Percentiles rank a stretch among this genome's conserved stretches.
phyloP scores from a whole-genome alignment of 225 moss, liverwort and hornwort species.

The Polytrichum commune region DNA sequence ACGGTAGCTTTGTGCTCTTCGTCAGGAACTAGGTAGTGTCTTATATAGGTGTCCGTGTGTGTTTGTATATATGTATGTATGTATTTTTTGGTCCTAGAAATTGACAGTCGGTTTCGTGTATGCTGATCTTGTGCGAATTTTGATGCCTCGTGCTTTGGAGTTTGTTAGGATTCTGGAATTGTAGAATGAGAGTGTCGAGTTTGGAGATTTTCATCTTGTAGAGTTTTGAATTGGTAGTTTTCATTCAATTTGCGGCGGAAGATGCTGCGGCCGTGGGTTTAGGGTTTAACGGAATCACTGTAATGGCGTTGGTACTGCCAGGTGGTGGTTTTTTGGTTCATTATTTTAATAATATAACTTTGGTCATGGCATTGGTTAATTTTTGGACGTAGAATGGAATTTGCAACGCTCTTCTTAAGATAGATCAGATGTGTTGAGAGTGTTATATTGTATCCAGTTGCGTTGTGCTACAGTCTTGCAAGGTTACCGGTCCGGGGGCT shows the following conservation, averaged over 20 bases:
- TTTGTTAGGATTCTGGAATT: neutral
- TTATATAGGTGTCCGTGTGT: too few relatives aligned
- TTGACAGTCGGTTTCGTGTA: slow-evolving; percentile 17
- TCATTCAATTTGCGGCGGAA: neutral
- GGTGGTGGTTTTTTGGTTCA: neutral
- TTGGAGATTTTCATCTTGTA: neutral
- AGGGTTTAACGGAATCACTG: neutral
- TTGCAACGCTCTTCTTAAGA: too few relatives aligned
- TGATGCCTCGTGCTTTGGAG: neutral
- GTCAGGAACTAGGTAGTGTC: too few relatives aligned
- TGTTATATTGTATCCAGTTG: too few relatives aligned
- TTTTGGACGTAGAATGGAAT: too few relatives aligned
- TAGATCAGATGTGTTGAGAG: too few relatives aligned
- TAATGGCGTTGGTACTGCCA: neutral
- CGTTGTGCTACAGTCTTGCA: too few relatives aligned
- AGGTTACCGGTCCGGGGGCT: too few relatives aligned
- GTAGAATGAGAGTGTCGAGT: neutral
- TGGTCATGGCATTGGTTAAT: too few relatives aligned
- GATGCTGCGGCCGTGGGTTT: neutral
- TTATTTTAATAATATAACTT: too few relatives aligned
- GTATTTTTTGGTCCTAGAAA: slow-evolving; percentile 6
- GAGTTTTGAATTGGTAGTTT: neutral
- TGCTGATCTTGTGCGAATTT: slow-evolving; percentile 8
- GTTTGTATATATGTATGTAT: too few relatives aligned
- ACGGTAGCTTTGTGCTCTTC: too few relatives aligned